Evolutionary conservation across 495 filamentous ascomycete species (phyloP), one percentile per base, ranked within the genome.

Genomic region (Penicillium samsonianum): DNA sequence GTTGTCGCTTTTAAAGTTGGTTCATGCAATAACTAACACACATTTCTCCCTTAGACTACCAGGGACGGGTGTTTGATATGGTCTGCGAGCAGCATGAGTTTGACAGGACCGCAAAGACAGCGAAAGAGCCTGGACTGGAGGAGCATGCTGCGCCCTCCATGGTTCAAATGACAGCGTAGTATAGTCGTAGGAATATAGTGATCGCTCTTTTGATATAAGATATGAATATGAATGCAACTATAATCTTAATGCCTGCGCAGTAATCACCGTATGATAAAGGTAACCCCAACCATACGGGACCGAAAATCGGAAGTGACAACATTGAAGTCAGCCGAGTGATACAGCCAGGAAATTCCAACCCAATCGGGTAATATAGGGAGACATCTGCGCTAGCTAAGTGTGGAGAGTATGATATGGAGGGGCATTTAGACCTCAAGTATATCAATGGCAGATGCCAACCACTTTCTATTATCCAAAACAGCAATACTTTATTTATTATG

Each of bases 51-150:
- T 3, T 41, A 80, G 82, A 78, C 62, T 85, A 85, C 58, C 83
- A 85, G 65, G 65, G 74, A 51, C 76, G 76, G 1, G 80, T 85
- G 2, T 80, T 80, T 50, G 75, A 84, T 12, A 68, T 80, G 44
- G 81, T 85, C 4, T 73, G 74, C 35, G 68, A 75, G 57, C 79
- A 80, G 62, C 76, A 81, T 63, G 70, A 74, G 22, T 52, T 53
- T 9, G 78, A 79, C 40, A 70, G 70, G 30, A 46, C 50, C 17
- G 57, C 43, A 20, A 61, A 62, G 31, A 30, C 31, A 16, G 37
- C 11, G 31, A 49, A 59, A 6, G 49, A 49, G 12, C 28, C 55
- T 14, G 57, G 23, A 31, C 25, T 55, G n/a, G 54, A 62, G 33
- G 58, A 58, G n/a, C 59, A 57, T 11, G 31, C n/a, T 30, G 48